Evolutionary conservation across 345 rosid species (phyloP).

Genomic region (Brassica rapa): DNA sequence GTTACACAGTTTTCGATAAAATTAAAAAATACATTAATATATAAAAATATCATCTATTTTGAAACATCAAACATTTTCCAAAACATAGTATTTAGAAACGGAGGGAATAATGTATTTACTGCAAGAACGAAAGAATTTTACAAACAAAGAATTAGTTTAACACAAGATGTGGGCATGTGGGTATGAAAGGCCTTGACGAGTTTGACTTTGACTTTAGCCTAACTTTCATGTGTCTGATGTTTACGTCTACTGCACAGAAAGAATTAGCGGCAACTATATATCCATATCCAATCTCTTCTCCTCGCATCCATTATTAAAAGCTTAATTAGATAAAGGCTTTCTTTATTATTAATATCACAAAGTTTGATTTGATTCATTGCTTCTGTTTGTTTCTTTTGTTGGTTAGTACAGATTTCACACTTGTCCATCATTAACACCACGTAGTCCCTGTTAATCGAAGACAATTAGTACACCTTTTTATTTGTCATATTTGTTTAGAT

Average conservation of each 20-base stretch:
- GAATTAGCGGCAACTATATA: conserved; percentile 22
- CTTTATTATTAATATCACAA: neutral
- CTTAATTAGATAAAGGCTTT: neutral
- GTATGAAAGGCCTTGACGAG: conserved; percentile 24
- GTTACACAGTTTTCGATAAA: too few species aligned
- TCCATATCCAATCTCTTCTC: conserved; percentile 25
- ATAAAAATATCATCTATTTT: too few species aligned
- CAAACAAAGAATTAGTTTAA: neutral
- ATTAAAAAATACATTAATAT: too few species aligned
- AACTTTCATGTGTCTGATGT: conserved; percentile 31
- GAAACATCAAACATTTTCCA: too few species aligned
- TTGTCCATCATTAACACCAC: conserved; percentile 34
- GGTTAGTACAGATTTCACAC: conserved; percentile 7
- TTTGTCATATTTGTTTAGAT: conserved; percentile 20
- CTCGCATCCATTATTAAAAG: conserved; percentile 10
- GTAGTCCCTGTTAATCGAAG: conserved; percentile 5
- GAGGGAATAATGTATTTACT: neutral
- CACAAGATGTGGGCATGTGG: conserved; percentile 17
- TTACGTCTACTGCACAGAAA: conserved; percentile 12
- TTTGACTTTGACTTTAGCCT: conserved; percentile 42
- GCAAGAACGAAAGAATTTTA: conserved; percentile 25
- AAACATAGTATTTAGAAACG: too few species aligned
- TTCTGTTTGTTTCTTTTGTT: neutral
- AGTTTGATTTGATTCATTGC: conserved; percentile 28
- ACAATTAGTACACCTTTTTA: conserved; percentile 20